Conservation (phyloP, 139 green algal species). For the Pycnococcus provasolii region DNA sequence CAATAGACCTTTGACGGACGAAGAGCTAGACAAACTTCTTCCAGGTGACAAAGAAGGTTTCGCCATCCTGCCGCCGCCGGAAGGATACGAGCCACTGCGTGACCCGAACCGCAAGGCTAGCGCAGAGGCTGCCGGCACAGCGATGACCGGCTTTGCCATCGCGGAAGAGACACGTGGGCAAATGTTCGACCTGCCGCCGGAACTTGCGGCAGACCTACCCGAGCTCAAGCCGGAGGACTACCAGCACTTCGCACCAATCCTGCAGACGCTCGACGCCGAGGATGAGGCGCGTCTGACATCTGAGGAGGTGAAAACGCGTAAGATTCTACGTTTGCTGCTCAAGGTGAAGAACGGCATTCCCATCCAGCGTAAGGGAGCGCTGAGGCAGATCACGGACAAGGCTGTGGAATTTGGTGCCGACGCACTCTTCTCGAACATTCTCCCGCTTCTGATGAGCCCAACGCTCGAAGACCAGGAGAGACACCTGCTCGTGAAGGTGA, state of each 20-base stretch:
- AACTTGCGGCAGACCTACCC: slow-evolving; percentile 17
- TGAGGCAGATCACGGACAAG: slow-evolving; percentile 96
- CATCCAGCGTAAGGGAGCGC: slow-evolving; percentile 84
- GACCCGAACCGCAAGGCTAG: slow-evolving; percentile 87
- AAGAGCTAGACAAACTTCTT: slow-evolving; percentile 91
- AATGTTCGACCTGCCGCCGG: slow-evolving; percentile 55
- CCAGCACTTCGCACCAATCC: slow-evolving; percentile 88
- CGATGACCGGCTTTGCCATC: slow-evolving; percentile 73
- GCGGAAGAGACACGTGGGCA: slow-evolving; percentile 66
- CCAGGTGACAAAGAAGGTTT: slow-evolving; percentile 66
- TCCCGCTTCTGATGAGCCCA: slow-evolving; percentile 95
- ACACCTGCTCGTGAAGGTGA: slow-evolving; percentile 89
- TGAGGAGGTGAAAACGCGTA: slow-evolving; percentile 91
- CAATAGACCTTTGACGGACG: slow-evolving; percentile 78
- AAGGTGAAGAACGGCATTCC: slow-evolving; percentile 99
- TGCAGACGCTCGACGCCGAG: slow-evolving; percentile 73
- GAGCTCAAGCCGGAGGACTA: slow-evolving; percentile 96
- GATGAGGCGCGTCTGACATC: slow-evolving; percentile 49
- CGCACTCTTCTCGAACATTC: slow-evolving; percentile 95
- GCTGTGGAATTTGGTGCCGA: slow-evolving; percentile 87
- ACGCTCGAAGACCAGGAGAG: slow-evolving; percentile 98
- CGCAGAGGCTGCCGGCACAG: slow-evolving; percentile 62
- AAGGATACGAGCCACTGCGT: slow-evolving; percentile 80
- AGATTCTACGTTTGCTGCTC: slow-evolving; percentile 98
- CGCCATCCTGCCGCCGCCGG: slow-evolving; percentile 67